Conservation (phyloP, 106 monocot species). For the Platanthera guangdongensis region DNA sequence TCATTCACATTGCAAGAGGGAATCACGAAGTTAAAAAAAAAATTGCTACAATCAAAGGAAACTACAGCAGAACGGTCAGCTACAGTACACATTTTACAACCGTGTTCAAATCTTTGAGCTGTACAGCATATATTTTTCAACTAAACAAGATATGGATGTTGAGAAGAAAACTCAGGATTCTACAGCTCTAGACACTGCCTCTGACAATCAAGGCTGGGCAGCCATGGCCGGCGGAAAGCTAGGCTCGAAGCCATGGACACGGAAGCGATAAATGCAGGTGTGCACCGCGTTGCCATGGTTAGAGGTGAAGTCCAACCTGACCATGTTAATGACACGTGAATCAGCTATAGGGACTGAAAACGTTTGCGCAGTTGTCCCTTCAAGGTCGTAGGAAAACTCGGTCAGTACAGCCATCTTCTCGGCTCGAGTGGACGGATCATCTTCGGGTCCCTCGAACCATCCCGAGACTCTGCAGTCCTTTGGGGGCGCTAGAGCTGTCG, state of each 20-base stretch:
- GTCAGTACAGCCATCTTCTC: constrained; percentile 20
- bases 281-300: constrained; percentile 62
- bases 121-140: no score
- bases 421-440: constrained; percentile 12
- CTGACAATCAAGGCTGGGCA: neutral
- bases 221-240: constrained; percentile 12
- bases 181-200: neutral
- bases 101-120: no score
- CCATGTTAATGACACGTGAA: constrained; percentile 33
- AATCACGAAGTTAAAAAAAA: no score
- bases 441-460: constrained; percentile 42
- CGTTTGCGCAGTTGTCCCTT: constrained; percentile 66
- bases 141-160: no score
- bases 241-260: constrained; percentile 71
- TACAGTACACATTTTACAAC: no score
- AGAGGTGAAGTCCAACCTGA: constrained; percentile 59
- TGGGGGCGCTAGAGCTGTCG: constrained; percentile 79
- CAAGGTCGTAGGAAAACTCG: constrained; percentile 68
- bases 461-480: constrained; percentile 46
- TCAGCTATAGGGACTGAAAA: constrained; percentile 25
- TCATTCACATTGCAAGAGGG: no score
- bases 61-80: no score
- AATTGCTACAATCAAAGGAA: no score
- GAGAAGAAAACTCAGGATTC: neutral
- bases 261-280: constrained; percentile 85